A percentile compares a stretch with the other conserved stretches of the same genome.
Evolutionary conservation across 768 basidiomycete species (phyloP).

Genomic region (Psilocybe azurescens): DNA sequence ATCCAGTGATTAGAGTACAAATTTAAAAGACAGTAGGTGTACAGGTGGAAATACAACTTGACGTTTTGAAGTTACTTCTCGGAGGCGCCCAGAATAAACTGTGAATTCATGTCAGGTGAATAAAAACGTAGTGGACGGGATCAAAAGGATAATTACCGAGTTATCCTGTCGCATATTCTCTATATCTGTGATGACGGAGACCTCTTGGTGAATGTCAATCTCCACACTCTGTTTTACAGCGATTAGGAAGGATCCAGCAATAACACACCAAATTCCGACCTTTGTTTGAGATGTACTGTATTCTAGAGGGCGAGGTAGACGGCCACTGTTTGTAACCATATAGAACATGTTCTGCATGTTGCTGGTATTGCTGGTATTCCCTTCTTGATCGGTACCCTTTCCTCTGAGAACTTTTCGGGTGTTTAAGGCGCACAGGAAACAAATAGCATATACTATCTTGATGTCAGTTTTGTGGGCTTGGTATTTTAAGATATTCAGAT

Average conservation of each 20-base stretch:
- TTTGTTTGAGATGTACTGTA: slow-evolving; percentile 12
- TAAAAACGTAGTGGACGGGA: not conserved
- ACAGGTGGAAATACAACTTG: slow-evolving; percentile 13
- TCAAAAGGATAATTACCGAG: slow-evolving; percentile 5
- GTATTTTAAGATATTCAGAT: not conserved
- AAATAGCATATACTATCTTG: slow-evolving; percentile 45
- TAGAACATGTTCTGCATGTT: slow-evolving; percentile 24
- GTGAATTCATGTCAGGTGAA: too few relatives aligned
- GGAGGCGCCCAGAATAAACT: not conserved
- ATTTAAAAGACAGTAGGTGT: slow-evolving; percentile 16
- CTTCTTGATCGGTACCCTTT: slow-evolving; percentile 51
- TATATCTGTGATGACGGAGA: slow-evolving; percentile 34
- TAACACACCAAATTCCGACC: not conserved
- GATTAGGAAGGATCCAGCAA: not conserved
- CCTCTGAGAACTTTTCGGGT: slow-evolving; percentile 57
- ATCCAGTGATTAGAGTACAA: not conserved
- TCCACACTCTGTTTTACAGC: slow-evolving; percentile 30
- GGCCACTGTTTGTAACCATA: slow-evolving; percentile 28
- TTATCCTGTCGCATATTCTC: slow-evolving; percentile 17
- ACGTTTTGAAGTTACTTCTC: not conserved
- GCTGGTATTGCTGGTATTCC: slow-evolving; percentile 23
- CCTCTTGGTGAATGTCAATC: slow-evolving; percentile 36
- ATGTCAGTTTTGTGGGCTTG: too few relatives aligned
- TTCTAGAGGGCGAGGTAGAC: slow-evolving; percentile 14
- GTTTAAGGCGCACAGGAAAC: slow-evolving; percentile 53